Conservation (phyloP, 2,329 filamentous ascomycete species). For the Sclerotinia subarctica region DNA sequence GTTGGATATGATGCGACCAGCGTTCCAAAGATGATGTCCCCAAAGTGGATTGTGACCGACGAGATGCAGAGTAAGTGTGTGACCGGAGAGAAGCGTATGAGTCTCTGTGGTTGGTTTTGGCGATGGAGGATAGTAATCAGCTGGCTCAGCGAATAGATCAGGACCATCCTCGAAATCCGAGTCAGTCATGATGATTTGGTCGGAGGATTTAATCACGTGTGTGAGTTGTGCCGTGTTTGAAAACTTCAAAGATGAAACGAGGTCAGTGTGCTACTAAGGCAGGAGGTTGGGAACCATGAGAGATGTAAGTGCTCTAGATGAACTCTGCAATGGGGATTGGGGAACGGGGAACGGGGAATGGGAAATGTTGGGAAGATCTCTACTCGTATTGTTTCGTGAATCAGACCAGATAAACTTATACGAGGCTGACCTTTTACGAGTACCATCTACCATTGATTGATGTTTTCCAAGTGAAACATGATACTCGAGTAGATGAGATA, state of each 20-base stretch:
- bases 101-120: conserved; percentile 70
- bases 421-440: neutral
- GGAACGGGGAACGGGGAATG: too few species aligned
- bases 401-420: neutral
- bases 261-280: neutral
- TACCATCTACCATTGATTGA: too few species aligned
- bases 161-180: conserved; percentile 28
- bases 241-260: conserved; percentile 11
- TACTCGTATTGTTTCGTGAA: neutral
- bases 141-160: conserved; percentile 74
- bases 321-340: neutral
- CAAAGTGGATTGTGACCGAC: conserved; percentile 87
- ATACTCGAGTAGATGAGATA: neutral
- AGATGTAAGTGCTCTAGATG: neutral
- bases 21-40: conserved; percentile 91
- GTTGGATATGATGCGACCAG: conserved; percentile 70
- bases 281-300: neutral
- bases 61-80: conserved; percentile 58
- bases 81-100: conserved; percentile 66
- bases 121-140: conserved; percentile 74
- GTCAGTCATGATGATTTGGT: conserved; percentile 17
- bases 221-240: neutral
- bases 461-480: neutral
- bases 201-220: conserved; percentile 27
- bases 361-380: neutral